Conservation (phyloP, 1,284 basidiomycete genomes). For the Ceratobasidium sp. region DNA sequence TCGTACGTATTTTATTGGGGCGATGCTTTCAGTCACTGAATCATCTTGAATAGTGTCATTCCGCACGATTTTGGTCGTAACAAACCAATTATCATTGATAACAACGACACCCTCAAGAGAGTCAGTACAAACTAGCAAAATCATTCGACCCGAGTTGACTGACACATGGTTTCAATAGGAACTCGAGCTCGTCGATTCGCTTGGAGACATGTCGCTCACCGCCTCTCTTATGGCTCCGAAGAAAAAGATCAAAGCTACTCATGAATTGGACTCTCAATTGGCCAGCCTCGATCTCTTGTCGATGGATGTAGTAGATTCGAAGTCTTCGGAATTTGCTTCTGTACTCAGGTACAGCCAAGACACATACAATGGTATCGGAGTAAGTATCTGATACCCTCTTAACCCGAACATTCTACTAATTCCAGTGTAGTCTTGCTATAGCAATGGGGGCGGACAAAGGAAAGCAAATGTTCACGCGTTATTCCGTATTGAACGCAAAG, state of each 20-base stretch:
- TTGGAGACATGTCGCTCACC: conserved; percentile 51
- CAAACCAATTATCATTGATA: conserved; percentile 43
- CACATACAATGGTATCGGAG: conserved; percentile 56
- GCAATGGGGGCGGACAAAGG: conserved; percentile 51
- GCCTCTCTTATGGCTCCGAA: conserved; percentile 29
- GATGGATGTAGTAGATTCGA: conserved; percentile 59
- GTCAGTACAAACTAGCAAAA: conserved; percentile 1
- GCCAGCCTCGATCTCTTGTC: conserved; percentile 58
- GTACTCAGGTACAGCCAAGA: conserved; percentile 61
- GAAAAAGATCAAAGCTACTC: conserved; percentile 66
- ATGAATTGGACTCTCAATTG: conserved; percentile 66
- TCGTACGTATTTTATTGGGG: conserved; percentile 54
- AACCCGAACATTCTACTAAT: neutral
- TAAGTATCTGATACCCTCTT: conserved; percentile 2
- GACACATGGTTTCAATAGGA: conserved; percentile 53
- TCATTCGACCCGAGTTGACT: conserved; percentile 3
- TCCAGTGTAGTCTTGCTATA: conserved; percentile 1
- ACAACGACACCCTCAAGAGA: conserved; percentile 36
- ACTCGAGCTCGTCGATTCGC: conserved; percentile 68
- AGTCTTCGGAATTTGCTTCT: conserved; percentile 58
- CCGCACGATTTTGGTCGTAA: conserved; percentile 44
- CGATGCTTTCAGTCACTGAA: neutral
- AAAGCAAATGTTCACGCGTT: conserved; percentile 25
- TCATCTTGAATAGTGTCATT: conserved; percentile 39
- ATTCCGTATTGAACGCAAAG: conserved; percentile 49